Base-by-base conservation (phyloP, 345 rosid genomes). In the Tarenaya hassleriana region DNA sequence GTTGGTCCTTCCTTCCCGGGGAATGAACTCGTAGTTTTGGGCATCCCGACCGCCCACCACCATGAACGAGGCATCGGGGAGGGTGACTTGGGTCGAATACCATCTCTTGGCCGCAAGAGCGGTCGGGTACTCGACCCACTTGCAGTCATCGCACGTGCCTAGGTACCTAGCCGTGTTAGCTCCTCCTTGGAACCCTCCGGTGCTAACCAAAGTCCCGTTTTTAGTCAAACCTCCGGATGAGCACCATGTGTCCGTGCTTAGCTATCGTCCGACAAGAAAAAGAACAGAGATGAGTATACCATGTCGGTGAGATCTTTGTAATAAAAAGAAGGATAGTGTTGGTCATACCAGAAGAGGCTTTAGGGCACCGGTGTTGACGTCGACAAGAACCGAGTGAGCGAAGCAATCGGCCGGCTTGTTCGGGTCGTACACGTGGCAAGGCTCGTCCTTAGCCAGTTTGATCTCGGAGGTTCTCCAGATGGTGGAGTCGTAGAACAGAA, bases 201-300 rank as follows among this genome's bases (percentile, higher is more conserved):
- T 83, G 47, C 95, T 69, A 24, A 88, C 80, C 13, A 92, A 43
- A 16, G 79, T 75, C 1, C 98, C 96, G 14, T 92, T 78, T 3
- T 60, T 4, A 0, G 75, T 67, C 7, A 92, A 72, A 20, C 94
- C 96, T 50, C 98, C 98, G 0, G 96, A 92, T 10, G 98, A 92
- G 52, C 98, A 92, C 98, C 98, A 92, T 10, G 98, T 86, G 52
- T 92, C 98, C 0, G 84, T 79, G 14, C 56, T 7, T 11, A 84
- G 74, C 96, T 84, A 58, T 44, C 42, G 43, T 41, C n/a, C n/a
- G n/a, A n/a, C n/a, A n/a, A n/a, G n/a, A n/a, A n/a, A n/a, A n/a
- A n/a, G n/a, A n/a, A n/a, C n/a, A n/a, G n/a, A n/a, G n/a, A n/a
- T n/a, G n/a, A n/a, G n/a, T n/a, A n/a, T n/a, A n/a, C n/a, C n/a